phyloP scores from a whole-genome alignment of 768 basidiomycete species.

The Boletus reticuloceps region DNA sequence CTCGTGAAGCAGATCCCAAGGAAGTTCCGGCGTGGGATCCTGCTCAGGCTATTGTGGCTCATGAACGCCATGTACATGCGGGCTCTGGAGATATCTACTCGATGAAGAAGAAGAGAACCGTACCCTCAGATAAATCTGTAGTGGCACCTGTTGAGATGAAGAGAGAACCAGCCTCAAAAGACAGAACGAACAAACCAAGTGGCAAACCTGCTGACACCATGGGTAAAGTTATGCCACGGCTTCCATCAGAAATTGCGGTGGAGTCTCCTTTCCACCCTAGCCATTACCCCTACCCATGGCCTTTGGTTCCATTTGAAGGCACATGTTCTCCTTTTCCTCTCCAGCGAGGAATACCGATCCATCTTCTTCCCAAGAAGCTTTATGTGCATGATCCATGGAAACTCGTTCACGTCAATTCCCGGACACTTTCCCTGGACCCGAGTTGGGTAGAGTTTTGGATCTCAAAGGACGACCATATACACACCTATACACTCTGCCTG shows the following conservation, averaged over 20 bases:
- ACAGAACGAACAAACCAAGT: not conserved
- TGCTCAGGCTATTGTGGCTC: conserved; percentile 8
- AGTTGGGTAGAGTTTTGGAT: conserved; percentile 17
- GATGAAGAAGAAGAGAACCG: not conserved
- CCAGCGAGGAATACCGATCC: conserved; percentile 30
- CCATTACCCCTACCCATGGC: conserved; percentile 41
- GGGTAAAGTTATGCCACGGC: not conserved
- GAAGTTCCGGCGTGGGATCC: conserved; percentile 19
- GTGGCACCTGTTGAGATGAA: not conserved
- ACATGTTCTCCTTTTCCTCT: conserved; percentile 24
- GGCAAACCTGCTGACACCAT: not conserved
- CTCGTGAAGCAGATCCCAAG: conserved; percentile 16
- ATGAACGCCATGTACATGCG: conserved; percentile 7
- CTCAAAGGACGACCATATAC: conserved; percentile 25
- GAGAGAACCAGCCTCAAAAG: not conserved
- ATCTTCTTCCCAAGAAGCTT: conserved; percentile 40
- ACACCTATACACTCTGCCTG: conserved; percentile 29
- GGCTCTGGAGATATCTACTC: not conserved
- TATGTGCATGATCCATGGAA: conserved; percentile 44
- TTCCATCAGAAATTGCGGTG: not conserved
- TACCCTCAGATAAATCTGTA: not conserved
- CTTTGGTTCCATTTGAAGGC: conserved; percentile 35
- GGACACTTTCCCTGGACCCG: not conserved
- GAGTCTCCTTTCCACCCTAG: conserved; percentile 28
- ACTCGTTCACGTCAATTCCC: conserved; percentile 12